phyloP scores from a whole-genome alignment of 75 land plant genomes.

The Cupressus sempervirens region DNA sequence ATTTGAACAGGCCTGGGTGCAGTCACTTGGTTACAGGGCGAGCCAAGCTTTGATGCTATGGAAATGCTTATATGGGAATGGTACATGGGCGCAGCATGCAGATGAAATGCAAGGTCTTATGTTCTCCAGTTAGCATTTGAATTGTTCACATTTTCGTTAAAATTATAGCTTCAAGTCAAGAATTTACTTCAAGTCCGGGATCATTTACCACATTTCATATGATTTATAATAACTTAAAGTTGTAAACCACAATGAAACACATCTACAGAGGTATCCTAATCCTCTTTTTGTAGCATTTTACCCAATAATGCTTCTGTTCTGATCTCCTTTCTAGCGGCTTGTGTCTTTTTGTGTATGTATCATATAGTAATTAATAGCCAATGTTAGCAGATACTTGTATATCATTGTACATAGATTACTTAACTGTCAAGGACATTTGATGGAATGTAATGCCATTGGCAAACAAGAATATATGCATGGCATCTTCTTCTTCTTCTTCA shows the following conservation, averaged over 20 bases:
- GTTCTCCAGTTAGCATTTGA: background rate
- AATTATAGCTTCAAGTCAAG: background rate
- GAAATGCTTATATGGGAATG: conserved; percentile 76
- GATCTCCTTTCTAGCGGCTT: background rate
- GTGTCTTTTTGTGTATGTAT: background rate
- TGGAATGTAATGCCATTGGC: too few relatives aligned
- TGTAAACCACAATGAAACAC: background rate
- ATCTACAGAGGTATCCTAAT: background rate
- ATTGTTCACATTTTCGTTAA: background rate
- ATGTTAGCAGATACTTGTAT: background rate
- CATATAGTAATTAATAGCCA: background rate
- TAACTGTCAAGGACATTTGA: background rate
- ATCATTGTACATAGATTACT: background rate
- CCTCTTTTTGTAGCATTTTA: background rate
- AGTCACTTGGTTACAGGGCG: conserved; percentile 68
- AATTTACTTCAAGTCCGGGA: background rate
- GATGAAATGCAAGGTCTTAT: conserved; percentile 63
- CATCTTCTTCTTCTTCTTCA: too few relatives aligned
- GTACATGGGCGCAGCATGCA: conserved; percentile 61
- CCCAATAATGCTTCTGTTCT: background rate
- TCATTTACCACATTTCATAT: background rate
- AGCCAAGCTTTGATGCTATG: conserved; percentile 83
- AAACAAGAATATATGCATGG: too few relatives aligned
- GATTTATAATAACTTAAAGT: background rate
- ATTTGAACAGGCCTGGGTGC: conserved; percentile 73